phyloP scores from a whole-genome alignment of 1,284 basidiomycete species.

The Trichosporon faecale region DNA sequence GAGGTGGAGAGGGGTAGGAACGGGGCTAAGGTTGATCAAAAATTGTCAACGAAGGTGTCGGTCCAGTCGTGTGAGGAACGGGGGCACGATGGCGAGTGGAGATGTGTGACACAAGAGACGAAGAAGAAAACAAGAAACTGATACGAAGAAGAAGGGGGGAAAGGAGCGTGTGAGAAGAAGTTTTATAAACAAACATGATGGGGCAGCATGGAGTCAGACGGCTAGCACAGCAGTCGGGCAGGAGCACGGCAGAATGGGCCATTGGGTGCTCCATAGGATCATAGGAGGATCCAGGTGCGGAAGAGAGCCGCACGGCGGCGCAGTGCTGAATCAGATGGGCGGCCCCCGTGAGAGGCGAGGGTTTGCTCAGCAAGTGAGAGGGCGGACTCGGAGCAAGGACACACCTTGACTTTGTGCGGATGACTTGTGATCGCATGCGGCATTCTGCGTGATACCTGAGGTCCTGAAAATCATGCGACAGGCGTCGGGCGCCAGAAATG shows the following conservation, averaged over 20 bases:
- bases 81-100: background rate
- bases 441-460: background rate
- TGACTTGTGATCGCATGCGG: background rate
- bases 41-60: background rate
- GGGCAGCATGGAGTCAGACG: background rate
- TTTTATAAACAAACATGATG: background rate
- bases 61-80: background rate
- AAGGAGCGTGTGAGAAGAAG: background rate
- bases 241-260: background rate
- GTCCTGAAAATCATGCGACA: background rate
- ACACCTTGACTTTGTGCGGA: background rate
- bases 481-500: background rate
- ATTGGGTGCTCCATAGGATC: background rate
- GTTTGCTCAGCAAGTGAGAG: background rate
- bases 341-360: background rate
- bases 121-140: background rate
- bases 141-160: background rate
- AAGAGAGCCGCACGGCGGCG: background rate
- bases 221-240: background rate
- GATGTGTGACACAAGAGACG: constrained; percentile 13
- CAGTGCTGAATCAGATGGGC: background rate
- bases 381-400: background rate
- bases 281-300: background rate
- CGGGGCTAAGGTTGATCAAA: background rate
- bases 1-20: background rate